Evolutionary conservation across 139 green algal species (phyloP), one percentile per base, ranked within the genome.

Genomic region (Chlamydomonas sphaeroides): DNA sequence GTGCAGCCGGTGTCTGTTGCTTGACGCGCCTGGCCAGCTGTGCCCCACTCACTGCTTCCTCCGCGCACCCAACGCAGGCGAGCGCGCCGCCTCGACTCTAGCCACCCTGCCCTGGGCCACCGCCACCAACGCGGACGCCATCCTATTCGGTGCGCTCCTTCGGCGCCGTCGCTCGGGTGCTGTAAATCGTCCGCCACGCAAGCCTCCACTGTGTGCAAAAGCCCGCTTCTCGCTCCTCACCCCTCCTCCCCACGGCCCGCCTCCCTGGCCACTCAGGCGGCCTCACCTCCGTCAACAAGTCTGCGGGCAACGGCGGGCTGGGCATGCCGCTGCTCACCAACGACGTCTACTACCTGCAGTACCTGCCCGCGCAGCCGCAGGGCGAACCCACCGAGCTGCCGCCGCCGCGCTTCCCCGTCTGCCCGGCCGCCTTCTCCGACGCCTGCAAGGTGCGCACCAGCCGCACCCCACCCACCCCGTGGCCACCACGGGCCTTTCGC

Each of bases 101-200:
- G 51, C 35, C 7, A 28, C 10, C 28, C 56, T 79, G 36, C 71
- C 71, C 14, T 79, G 38, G 33, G n/a, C 30, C 17, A 26, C 11
- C 4, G 8, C 20, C 2, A 53, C 33, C 71, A 79, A 79, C 71
- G 35, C 71, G 4, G 71, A 79, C 71, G 71, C 26, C 7, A 33
- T 79, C 35, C 71, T 79, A 5, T 79, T 79, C 30, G 71, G 71
- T n/a, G n/a, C n/a, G n/a, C n/a, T n/a, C n/a, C n/a, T n/a, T n/a
- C n/a, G n/a, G n/a, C n/a, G n/a, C n/a, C n/a, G n/a, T n/a, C n/a
- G n/a, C n/a, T n/a, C n/a, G n/a, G n/a, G n/a, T n/a, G n/a, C n/a
- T n/a, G n/a, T n/a, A n/a, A n/a, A n/a, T n/a, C n/a, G n/a, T n/a
- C n/a, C n/a, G n/a, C n/a, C n/a, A n/a, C n/a, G n/a, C n/a, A n/a